Evolutionary conservation across 2,329 filamentous ascomycete genomes (phyloP), one percentile per base, ranked within the genome.

Genomic region (Colletotrichum neosansevieriae): DNA sequence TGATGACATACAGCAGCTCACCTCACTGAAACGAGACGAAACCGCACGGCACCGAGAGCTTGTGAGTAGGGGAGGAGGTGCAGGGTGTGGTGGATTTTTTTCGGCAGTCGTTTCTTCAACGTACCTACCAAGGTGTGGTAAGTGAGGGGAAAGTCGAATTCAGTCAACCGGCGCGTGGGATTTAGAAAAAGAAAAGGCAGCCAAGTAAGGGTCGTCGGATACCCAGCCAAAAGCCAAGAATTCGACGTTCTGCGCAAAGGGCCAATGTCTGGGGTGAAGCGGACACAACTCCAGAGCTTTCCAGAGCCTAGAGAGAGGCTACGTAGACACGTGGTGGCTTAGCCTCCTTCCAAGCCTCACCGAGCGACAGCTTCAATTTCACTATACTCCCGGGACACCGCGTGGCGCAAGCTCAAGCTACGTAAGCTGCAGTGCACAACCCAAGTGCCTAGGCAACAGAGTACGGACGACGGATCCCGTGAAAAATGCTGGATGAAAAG

Each of bases 311-410:
- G 5, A 38, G 40, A 44, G 38, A 57, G 53, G 36, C 53, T 19
- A 57, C 53, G 67, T 63, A 58, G 51, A 69, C 57, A 49, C 29
- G 63, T 67, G 63, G 67, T 69, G 67, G 67, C 67, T 69, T 42
- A 69, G 67, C 32, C 57, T 53, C 44, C 24, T 24, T 58, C 67
- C 63, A 67, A 69, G 67, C 63, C 67, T 69, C 53, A 1, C 19
- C 17, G 29, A 29, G 24, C 24, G 24, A 29, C 6, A 12, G 45
- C 21, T 19, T 45, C 42, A n/a, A n/a, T 45, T 45, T 45, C 29
- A 19, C 42, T 19, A 10, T 11, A 11, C 12, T 19, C 42, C 42
- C 34, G 34, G 34, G 15, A 54, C 53, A 19, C 38, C 19, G 38
- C 17, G 53, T 42, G 53, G 53, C 53, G 53, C 53, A 57, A 57